Evolutionary conservation across 805 yeast species (phyloP), one percentile per base, ranked within the genome.

Genomic region (Zygosaccharomyces kombuchaensis): DNA sequence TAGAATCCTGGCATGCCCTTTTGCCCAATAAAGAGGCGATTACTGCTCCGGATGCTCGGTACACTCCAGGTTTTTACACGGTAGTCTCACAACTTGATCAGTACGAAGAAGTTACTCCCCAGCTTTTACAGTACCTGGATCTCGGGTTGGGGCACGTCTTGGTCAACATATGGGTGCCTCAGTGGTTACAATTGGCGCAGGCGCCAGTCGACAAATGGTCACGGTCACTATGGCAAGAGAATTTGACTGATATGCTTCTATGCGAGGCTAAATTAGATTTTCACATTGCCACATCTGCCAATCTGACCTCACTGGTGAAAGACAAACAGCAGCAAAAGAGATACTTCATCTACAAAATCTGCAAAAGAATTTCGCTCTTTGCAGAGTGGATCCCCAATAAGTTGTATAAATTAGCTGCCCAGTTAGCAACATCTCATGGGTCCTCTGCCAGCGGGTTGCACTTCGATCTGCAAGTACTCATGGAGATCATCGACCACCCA

Each of bases 401-500:
- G 3, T 44, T 48, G n/a, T 44, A 39, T 42, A 22, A 31, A 26
- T 30, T 26, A 8, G 45, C 48, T 10, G 29, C 32, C n/a, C 44
- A 45, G 30, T 4, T 36, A 16, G 35, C 47, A 14, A 25, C 45
- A 22, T 23, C 16, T 10, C 36, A 31, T n/a, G 41, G 40, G 6
- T 32, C 23, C 13, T 29, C 45, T 22, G 16, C 32, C 31, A 21
- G 34, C 16, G 31, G 45, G 16, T 23, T 44, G 16, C 29, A 41
- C 13, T 58, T 63, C 42, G 44, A 52, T 44, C 46, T 61, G 16
- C 51, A 54, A 43, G 46, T 62, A 21, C 34, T 64, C 9, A 56
- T 65, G 68, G 69, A 65, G 46, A 29, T 64, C 1, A 50, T 64
- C 23, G 69, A 65, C 44, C 69, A 64, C 46, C 63, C 67, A 6